phyloP scores from a whole-genome alignment of 148 eudicot species.

The Chenopodium quinoa region DNA sequence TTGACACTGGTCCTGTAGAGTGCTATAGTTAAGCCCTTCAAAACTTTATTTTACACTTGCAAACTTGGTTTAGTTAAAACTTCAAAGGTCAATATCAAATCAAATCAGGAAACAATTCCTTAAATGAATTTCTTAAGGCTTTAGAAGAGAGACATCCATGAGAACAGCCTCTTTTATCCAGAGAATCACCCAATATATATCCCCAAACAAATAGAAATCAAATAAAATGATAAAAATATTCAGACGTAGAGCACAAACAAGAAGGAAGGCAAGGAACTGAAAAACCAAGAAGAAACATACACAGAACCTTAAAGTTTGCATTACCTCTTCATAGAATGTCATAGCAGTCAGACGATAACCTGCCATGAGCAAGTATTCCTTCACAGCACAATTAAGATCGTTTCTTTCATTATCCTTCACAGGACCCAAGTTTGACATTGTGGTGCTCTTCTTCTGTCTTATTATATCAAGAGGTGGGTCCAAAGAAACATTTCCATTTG shows the following conservation, averaged over 20 bases:
- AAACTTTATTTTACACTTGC: neutral
- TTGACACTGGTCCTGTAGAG: neutral
- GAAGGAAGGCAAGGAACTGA: neutral
- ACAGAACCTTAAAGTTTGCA: constrained; percentile 1
- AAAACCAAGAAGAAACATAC: neutral
- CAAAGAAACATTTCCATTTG: constrained; percentile 41
- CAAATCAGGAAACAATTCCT: neutral
- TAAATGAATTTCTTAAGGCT: neutral
- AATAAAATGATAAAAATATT: too few species aligned
- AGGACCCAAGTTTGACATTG: constrained; percentile 76
- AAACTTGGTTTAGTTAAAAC: neutral
- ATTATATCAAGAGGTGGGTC: constrained; percentile 43
- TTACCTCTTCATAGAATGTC: constrained; percentile 99
- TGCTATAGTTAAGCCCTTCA: neutral
- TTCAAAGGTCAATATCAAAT: neutral
- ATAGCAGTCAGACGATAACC: constrained; percentile 97
- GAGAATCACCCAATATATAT: neutral
- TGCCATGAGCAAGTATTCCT: constrained; percentile 89
- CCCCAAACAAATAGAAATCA: neutral
- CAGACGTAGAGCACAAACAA: neutral
- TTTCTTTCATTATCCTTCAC: constrained; percentile 78
- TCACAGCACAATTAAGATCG: constrained; percentile 93
- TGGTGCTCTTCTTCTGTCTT: constrained; percentile 47
- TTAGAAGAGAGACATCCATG: neutral
- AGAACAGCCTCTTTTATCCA: neutral